These are phyloP conservation scores for Entomortierella parvispora DNA, from an alignment of 192 early-diverging fungal species.

Conservation along the genomic window DNA sequence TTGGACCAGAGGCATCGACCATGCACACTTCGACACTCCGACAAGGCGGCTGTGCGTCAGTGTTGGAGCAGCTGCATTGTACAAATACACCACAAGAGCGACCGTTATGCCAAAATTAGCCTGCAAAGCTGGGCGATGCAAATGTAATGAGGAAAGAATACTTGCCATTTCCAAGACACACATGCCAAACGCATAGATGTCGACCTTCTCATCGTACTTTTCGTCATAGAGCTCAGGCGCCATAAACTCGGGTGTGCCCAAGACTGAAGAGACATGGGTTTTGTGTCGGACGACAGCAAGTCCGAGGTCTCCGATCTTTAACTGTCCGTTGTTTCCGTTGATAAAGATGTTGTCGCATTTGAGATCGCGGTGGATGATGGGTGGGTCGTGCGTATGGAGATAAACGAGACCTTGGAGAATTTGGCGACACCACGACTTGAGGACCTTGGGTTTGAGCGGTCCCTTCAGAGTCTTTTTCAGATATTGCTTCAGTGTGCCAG, in stretches of 20 bases:
- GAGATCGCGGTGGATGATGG: conserved; percentile 85
- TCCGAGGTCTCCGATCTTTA: conserved; percentile 90
- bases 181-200: conserved; percentile 93
- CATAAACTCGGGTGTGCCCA: conserved; percentile 90
- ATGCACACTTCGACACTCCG: neutral
- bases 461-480: conserved; percentile 75
- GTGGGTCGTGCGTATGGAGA: conserved; percentile 78
- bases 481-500: conserved; percentile 84
- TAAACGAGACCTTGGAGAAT: conserved; percentile 84
- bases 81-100: conserved; percentile 9
- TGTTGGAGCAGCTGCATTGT: neutral
- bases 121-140: too few species aligned
- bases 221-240: conserved; percentile 93
- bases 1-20: neutral
- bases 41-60: conserved; percentile 14
- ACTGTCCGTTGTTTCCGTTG: conserved; percentile 88
- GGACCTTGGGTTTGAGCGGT: conserved; percentile 74
- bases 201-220: conserved; percentile 87
- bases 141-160: neutral
- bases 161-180: conserved; percentile 71
- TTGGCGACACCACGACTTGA: conserved; percentile 85
- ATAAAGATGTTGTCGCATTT: conserved; percentile 89
- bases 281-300: conserved; percentile 71
- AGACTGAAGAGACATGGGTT: conserved; percentile 77
- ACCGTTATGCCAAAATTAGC: too few species aligned